Conservation (phyloP, 2,329 filamentous ascomycete species). For the Talaromyces sp. region DNA sequence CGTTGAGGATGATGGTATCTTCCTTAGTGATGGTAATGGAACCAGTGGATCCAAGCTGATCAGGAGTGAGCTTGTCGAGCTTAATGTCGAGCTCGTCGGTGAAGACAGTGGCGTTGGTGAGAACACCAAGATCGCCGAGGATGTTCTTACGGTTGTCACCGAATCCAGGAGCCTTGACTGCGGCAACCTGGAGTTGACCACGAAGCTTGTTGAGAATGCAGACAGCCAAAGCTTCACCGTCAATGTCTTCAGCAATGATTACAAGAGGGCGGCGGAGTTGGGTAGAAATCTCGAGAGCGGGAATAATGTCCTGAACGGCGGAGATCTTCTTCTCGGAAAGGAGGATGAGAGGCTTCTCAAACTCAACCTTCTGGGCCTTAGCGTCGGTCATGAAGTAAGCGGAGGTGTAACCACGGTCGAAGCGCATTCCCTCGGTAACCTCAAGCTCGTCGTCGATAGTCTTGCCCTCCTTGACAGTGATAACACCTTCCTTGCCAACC, state of each 20-base stretch:
- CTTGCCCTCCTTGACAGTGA: slow-evolving; percentile 99
- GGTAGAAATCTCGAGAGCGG: slow-evolving; percentile 93
- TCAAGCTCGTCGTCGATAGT: slow-evolving; percentile 96
- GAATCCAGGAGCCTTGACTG: slow-evolving; percentile 98
- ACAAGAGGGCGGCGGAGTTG: slow-evolving; percentile 92
- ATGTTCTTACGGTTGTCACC: slow-evolving; percentile 99
- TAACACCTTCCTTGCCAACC: slow-evolving; percentile 99
- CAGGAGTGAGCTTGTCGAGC: slow-evolving; percentile 94
- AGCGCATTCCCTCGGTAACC: slow-evolving; percentile 99
- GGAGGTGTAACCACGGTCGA: slow-evolving; percentile 97
- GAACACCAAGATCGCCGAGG: slow-evolving; percentile 89
- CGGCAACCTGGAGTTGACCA: slow-evolving; percentile 96
- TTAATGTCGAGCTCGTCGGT: slow-evolving; percentile 98
- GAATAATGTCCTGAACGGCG: slow-evolving; percentile 97
- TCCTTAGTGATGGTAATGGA: slow-evolving; percentile 99
- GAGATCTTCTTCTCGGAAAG: slow-evolving; percentile 99
- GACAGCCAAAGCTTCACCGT: slow-evolving; percentile 95
- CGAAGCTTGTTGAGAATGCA: slow-evolving; percentile 99
- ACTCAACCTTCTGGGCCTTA: slow-evolving; percentile 99
- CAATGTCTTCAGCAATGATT: slow-evolving; percentile 99
- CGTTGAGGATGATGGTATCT: slow-evolving; percentile 98
- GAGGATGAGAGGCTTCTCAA: slow-evolving; percentile 97
- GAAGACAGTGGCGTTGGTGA: slow-evolving; percentile 97
- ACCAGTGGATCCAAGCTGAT: slow-evolving; percentile 94
- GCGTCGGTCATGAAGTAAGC: slow-evolving; percentile 99